phyloP scores from a whole-genome alignment of 805 yeast species.

The Teunomyces aglyptinius region DNA sequence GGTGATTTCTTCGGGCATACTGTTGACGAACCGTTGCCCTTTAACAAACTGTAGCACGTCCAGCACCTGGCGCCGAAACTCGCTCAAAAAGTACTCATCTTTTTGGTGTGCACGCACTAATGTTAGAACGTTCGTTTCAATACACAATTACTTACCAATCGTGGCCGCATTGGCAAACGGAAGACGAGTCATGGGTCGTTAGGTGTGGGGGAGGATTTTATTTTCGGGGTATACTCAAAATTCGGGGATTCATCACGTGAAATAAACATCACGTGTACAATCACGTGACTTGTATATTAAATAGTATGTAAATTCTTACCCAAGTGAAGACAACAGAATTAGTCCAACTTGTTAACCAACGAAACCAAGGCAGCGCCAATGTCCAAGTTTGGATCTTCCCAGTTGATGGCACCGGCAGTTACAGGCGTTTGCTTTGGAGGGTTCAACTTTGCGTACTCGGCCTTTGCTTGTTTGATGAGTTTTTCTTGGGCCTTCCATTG shows the following conservation, averaged over 20 bases:
- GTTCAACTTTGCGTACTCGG: slow-evolving; percentile 71
- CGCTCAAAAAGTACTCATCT: slow-evolving; percentile 68
- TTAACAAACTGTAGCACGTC: slow-evolving; percentile 54
- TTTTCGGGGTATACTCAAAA: no score
- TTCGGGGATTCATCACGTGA: no score
- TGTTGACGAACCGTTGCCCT: slow-evolving; percentile 64
- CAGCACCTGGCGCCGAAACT: slow-evolving; percentile 52
- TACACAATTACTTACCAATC: slow-evolving; percentile 51
- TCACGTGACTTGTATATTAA: no score
- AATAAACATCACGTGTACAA: no score
- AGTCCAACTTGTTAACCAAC: slow-evolving; percentile 49
- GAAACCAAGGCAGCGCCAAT: slow-evolving; percentile 67
- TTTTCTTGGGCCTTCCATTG: slow-evolving; percentile 65
- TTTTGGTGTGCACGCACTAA: slow-evolving; percentile 85
- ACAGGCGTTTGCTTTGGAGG: slow-evolving; percentile 39
- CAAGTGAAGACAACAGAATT: no score
- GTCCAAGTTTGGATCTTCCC: slow-evolving; percentile 90
- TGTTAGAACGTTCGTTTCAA: slow-evolving; percentile 9
- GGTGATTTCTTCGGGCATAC: slow-evolving; percentile 60
- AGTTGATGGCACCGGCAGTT: slow-evolving; percentile 54
- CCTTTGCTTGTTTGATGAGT: slow-evolving; percentile 84
- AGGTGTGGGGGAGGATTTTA: slow-evolving; percentile 2
- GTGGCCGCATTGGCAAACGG: slow-evolving; percentile 87
- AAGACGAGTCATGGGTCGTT: slow-evolving; percentile 10
- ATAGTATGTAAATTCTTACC: no score